A percentile compares a stretch with the other conserved stretches of the same genome.
Conservation (phyloP, 768 basidiomycete genomes). For the Boletellus sp. region DNA sequence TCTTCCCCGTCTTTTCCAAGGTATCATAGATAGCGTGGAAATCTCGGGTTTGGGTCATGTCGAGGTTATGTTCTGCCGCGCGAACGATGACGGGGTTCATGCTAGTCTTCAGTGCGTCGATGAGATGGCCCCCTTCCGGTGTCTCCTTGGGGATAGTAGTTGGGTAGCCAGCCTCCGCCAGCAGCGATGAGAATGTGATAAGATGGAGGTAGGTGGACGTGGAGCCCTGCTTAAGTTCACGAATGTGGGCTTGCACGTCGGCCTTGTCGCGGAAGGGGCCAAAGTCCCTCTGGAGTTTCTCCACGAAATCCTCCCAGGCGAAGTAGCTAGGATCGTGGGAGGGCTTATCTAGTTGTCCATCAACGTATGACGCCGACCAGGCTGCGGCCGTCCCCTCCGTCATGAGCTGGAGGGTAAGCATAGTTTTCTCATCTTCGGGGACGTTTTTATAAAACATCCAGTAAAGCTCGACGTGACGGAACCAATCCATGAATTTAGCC, state of each 20-base stretch:
- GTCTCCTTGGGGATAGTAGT: neutral
- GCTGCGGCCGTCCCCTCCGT: neutral
- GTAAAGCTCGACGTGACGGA: too few species aligned
- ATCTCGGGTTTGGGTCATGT: neutral
- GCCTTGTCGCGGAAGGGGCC: neutral
- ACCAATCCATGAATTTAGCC: too few species aligned
- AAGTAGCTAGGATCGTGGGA: neutral
- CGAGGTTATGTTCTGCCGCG: neutral
- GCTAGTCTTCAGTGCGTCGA: neutral
- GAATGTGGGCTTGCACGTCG: too few species aligned
- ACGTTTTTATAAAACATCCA: too few species aligned
- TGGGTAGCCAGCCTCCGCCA: neutral
- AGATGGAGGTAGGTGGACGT: neutral
- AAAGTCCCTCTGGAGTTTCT: neutral
- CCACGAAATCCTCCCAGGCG: neutral
- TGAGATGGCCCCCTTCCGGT: neutral
- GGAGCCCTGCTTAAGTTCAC: neutral
- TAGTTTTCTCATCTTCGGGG: too few species aligned
- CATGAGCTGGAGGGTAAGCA: neutral
- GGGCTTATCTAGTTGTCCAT: neutral
- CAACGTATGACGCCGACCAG: neutral
- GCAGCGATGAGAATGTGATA: neutral
- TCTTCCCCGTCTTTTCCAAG: neutral
- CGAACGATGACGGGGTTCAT: neutral
- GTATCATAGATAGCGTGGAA: neutral